These are phyloP conservation scores for Avicennia marina DNA, from an alignment of 257 asterid species.

Conservation along the genomic window DNA sequence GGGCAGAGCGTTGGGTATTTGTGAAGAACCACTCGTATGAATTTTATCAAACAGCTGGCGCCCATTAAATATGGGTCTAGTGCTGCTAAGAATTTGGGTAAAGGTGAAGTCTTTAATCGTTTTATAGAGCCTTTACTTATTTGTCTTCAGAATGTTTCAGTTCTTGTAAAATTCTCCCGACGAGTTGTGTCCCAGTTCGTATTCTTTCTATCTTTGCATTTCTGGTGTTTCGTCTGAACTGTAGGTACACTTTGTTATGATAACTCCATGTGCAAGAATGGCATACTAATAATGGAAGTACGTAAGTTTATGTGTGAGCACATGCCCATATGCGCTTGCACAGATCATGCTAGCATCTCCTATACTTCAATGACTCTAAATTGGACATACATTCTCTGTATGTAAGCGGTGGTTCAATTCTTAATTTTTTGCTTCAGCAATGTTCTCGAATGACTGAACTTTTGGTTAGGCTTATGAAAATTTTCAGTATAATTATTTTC, in stretches of 20 bases:
- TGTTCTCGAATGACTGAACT: constrained; percentile 1
- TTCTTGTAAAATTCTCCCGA: neutral
- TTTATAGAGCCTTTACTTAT: neutral
- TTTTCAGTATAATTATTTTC: neutral
- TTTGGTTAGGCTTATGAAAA: neutral
- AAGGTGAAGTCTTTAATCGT: constrained; percentile 37
- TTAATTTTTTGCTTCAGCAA: neutral
- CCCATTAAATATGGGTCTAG: constrained; percentile 29
- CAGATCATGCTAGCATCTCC: too few species aligned
- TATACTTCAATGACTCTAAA: too few species aligned
- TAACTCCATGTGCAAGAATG: too few species aligned
- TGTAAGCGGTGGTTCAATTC: constrained; percentile 3
- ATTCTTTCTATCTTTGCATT: too few species aligned
- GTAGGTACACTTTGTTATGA: too few species aligned
- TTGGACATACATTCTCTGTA: neutral
- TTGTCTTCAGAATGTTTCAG: neutral
- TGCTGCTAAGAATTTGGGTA: constrained; percentile 32
- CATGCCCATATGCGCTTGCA: too few species aligned
- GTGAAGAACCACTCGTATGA: constrained; percentile 40
- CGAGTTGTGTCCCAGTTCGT: too few species aligned
- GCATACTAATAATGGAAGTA: too few species aligned
- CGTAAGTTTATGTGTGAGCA: too few species aligned
- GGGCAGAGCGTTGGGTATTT: too few species aligned
- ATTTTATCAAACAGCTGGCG: constrained; percentile 49
- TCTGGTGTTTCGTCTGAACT: too few species aligned